A percentile compares a stretch with the other conserved stretches of the same genome.
These are phyloP conservation scores for Angomonas ambiguus DNA, from an alignment of 208 protist species.

Conservation along the genomic window DNA sequence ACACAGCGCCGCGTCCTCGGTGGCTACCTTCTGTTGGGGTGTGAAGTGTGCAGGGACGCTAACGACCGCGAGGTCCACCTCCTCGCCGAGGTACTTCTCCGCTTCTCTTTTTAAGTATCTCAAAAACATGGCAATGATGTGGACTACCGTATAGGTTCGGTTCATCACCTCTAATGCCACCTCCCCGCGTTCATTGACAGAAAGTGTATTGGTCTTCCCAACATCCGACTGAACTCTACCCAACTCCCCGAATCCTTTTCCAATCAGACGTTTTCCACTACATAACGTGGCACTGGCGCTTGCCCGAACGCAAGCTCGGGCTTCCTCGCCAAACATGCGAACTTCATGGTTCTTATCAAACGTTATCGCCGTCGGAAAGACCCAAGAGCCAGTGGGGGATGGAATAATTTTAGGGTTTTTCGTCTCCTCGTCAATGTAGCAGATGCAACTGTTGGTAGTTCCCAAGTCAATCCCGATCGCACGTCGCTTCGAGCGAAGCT, in stretches of 20 bases:
- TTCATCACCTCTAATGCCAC: slow-evolving; percentile 88
- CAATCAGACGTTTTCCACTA: slow-evolving; percentile 89
- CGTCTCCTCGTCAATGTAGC: slow-evolving; percentile 76
- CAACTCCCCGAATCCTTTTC: slow-evolving; percentile 81
- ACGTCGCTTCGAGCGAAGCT: slow-evolving; percentile 45
- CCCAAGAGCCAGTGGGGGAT: slow-evolving; percentile 88
- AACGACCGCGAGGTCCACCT: slow-evolving; percentile 81
- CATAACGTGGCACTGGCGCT: slow-evolving; percentile 86
- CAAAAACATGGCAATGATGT: slow-evolving; percentile 93
- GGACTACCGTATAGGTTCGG: slow-evolving; percentile 85
- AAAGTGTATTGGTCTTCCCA: slow-evolving; percentile 85
- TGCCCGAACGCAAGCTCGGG: slow-evolving; percentile 77
- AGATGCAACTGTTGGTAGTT: slow-evolving; percentile 97
- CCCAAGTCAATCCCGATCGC: slow-evolving; percentile 98
- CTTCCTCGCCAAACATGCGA: slow-evolving; percentile 86
- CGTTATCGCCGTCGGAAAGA: slow-evolving; percentile 87
- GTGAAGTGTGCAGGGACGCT: slow-evolving; percentile 93
- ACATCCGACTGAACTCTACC: slow-evolving; percentile 74
- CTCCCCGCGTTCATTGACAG: slow-evolving; percentile 81
- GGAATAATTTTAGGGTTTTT: slow-evolving; percentile 86
- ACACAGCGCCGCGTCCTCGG: slow-evolving; percentile 88
- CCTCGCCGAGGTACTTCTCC: slow-evolving; percentile 77
- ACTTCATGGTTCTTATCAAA: slow-evolving; percentile 89
- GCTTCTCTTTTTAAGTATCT: slow-evolving; percentile 85
- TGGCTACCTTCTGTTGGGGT: slow-evolving; percentile 88